These are phyloP conservation scores for Xylaria sp. DNA, from an alignment of 2,329 filamentous ascomycete genomes.

Conservation along the genomic window DNA sequence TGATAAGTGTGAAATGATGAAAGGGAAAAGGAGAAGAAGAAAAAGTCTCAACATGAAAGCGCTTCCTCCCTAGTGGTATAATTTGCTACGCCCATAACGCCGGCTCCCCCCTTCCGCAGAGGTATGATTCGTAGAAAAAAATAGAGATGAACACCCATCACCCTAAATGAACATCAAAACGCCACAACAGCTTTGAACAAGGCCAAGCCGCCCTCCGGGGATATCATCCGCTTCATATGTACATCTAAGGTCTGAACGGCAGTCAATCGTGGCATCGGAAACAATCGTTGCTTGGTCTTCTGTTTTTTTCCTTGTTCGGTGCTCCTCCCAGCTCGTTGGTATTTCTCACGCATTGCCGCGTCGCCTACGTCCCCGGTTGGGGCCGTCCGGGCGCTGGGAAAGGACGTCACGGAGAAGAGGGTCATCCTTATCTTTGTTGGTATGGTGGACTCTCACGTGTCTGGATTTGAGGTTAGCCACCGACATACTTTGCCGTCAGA, in stretches of 20 bases:
- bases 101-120: slow-evolving; percentile 11
- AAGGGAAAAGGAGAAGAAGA: background rate
- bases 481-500: background rate
- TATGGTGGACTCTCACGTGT: slow-evolving; percentile 90
- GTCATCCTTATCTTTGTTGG: slow-evolving; percentile 89
- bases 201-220: slow-evolving; percentile 21
- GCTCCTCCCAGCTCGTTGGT: slow-evolving; percentile 1
- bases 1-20: background rate
- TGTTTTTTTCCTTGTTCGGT: slow-evolving; percentile 17
- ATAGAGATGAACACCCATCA: too few species aligned
- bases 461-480: slow-evolving; percentile 46
- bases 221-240: slow-evolving; percentile 32
- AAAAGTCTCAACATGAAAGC: slow-evolving; percentile 17
- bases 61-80: slow-evolving; percentile 29
- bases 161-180: slow-evolving; percentile 18
- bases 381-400: slow-evolving; percentile 81
- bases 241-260: slow-evolving; percentile 30
- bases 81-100: slow-evolving; percentile 27
- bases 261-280: slow-evolving; percentile 24
- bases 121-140: slow-evolving; percentile 17
- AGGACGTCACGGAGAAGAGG: slow-evolving; percentile 79
- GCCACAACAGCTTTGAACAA: slow-evolving; percentile 20
- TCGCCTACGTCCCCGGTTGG: slow-evolving; percentile 76
- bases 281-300: slow-evolving; percentile 19
- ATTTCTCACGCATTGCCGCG: slow-evolving; percentile 52